A percentile compares a stretch with the other conserved stretches of the same genome.
These are phyloP conservation scores for Biancaea sappan DNA, from an alignment of 306 rosid genomes.

Conservation along the genomic window DNA sequence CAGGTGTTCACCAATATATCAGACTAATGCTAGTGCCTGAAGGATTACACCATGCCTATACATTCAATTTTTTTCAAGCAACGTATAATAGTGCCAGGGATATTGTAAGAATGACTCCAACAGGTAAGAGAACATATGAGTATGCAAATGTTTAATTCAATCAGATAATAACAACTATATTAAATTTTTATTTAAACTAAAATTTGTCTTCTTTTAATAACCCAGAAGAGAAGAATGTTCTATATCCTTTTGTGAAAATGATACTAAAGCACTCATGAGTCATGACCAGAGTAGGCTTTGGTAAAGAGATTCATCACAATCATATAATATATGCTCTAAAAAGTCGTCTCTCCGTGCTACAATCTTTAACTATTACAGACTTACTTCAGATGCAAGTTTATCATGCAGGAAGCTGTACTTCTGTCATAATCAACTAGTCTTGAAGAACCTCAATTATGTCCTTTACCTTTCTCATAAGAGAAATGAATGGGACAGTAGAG, in stretches of 20 bases:
- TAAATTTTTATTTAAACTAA: not conserved
- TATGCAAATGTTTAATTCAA: not conserved
- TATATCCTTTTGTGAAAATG: not conserved
- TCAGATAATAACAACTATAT: not conserved
- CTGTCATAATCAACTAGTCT: not conserved
- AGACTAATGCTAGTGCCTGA: constrained; percentile 32
- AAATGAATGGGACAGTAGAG: not conserved
- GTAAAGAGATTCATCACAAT: not conserved
- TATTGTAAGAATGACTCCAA: constrained; percentile 24
- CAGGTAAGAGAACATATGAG: not conserved
- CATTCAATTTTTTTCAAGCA: constrained; percentile 20
- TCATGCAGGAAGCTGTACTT: not conserved
- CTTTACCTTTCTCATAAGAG: not conserved
- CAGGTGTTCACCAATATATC: not conserved
- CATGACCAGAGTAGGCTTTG: constrained; percentile 2
- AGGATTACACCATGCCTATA: constrained; percentile 31
- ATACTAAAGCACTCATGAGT: not conserved
- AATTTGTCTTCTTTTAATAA: not conserved
- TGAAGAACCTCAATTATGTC: constrained; percentile 7
- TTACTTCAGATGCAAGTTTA: not conserved
- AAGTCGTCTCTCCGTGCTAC: not conserved
- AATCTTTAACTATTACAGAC: not conserved
- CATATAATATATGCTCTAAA: constrained; percentile 1
- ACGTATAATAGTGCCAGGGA: constrained; percentile 2
- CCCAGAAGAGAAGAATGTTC: not conserved